Evolutionary conservation across 176 grass and related monocot species (phyloP), one percentile per base, ranked within the genome.

Genomic region (Aechmea fasciata): DNA sequence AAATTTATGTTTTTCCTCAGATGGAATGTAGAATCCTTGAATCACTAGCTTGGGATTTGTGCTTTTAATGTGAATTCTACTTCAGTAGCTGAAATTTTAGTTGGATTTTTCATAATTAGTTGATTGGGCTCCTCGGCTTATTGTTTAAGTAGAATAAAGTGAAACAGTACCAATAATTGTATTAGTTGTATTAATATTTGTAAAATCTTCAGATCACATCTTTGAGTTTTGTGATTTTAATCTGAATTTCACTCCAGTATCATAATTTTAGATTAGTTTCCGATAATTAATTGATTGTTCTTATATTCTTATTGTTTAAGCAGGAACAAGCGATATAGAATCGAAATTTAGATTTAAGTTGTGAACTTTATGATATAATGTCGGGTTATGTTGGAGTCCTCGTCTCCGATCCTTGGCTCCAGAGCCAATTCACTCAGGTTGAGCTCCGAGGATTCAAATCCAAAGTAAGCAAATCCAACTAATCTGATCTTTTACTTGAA

Each of bases 371-470:
- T 33, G 29, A 54, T 13, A 71, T 15, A 54, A 96, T 96, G 92
- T 91, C 92, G 47, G 84, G 75, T 69, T 96, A 86, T 73, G 76
- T 85, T 2, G 93, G 93, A 11, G 93, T 96, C 71, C 73, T 92
- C 10, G 86, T 96, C 70, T 96, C 93, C 77, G 93, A 96, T 79
- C 93, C 93, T 41, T 92, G 81, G 79, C 85, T 96, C 55, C 93
- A 96, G 73, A 87, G 83, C 11, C 93, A 96, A 78, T 96, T 96
- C 84, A 96, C 93, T 68, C 93, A 96, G 81, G 93, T 96, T 29
- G 93, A 96, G 84, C 84, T 96, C 70, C 86, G 93, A 78, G 75
- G 81, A 51, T 83, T 85, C 79, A 92, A 87, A 81, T 78, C 89
- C 19, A 96, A 92, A 80, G 93, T 96, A 83, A 80, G 52, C 65